Evolutionary conservation across 140 eudicot genomes (phyloP).

Genomic region (Flaveria floridana): DNA sequence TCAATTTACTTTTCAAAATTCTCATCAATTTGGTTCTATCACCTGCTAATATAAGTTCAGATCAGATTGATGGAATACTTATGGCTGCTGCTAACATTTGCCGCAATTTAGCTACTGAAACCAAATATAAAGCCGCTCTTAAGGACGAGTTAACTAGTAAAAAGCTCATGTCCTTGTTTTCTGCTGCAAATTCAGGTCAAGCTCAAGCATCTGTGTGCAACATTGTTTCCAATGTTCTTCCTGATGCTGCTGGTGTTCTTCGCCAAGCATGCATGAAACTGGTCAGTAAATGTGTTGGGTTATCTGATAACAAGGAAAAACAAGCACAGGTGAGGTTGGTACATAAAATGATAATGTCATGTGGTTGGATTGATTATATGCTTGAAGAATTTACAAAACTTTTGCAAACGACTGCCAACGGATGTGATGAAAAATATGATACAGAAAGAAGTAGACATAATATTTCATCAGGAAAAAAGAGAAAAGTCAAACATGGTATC

Average conservation of each 20-base stretch:
- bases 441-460: conserved; percentile 38
- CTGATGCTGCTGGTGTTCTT: conserved; percentile 55
- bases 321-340: conserved; percentile 74
- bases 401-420: conserved; percentile 58
- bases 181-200: conserved; percentile 53
- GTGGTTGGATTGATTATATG: conserved; percentile 71
- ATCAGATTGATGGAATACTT: conserved; percentile 66
- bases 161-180: conserved; percentile 59
- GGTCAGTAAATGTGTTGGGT: conserved; percentile 48
- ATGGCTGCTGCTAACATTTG: conserved; percentile 65
- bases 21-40: conserved; percentile 49
- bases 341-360: conserved; percentile 74
- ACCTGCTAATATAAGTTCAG: conserved; percentile 39
- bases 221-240: conserved; percentile 51
- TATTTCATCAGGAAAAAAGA: conserved; percentile 43
- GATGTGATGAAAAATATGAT: conserved; percentile 44
- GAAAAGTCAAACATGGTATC: conserved; percentile 44
- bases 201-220: conserved; percentile 75
- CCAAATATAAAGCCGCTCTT: conserved; percentile 42
- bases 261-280: conserved; percentile 62
- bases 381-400: conserved; percentile 46
- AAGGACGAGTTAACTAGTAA: conserved; percentile 59
- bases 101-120: conserved; percentile 47
- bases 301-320: conserved; percentile 53
- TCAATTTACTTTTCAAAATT: conserved; percentile 52